Percentiles rank a stretch among this genome's conserved stretches.
Evolutionary conservation across 331 rosid species (phyloP).

Genomic region (Spiraea crenata): DNA sequence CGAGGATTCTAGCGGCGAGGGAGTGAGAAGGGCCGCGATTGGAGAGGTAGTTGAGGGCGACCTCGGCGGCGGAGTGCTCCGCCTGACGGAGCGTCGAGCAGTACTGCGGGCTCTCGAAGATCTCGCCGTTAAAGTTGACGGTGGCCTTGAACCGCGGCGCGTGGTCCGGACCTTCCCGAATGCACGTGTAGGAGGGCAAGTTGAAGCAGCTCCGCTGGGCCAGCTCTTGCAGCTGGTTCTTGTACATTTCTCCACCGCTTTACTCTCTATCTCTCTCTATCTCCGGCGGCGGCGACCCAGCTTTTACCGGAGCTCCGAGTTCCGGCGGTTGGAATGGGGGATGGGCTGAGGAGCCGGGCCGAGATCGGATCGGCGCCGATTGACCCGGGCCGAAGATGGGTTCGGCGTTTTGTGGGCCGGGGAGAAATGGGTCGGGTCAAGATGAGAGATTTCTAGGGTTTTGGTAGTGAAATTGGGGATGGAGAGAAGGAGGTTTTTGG

Average conservation of each 20-base stretch:
- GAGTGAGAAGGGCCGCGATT: conserved; percentile 86
- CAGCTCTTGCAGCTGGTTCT: conserved; percentile 98
- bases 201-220: conserved; percentile 98
- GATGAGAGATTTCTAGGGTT: conserved; percentile 41
- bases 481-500: conserved; percentile 14
- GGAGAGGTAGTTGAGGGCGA: conserved; percentile 79
- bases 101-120: conserved; percentile 77
- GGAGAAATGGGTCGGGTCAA: conserved; percentile 16
- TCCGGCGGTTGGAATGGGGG: conserved; percentile 13
- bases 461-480: conserved; percentile 10
- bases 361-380: conserved; percentile 18
- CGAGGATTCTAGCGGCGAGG: conserved; percentile 85
- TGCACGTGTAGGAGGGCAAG: conserved; percentile 86
- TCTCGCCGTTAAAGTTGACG: conserved; percentile 91
- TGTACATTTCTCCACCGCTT: conserved; percentile 75
- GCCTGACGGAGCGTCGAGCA: conserved; percentile 90
- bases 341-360: background rate
- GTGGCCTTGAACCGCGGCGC: conserved; percentile 92
- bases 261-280: background rate
- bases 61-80: conserved; percentile 90
- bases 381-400: background rate
- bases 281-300: background rate
- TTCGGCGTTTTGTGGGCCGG: background rate
- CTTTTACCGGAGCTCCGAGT: background rate
- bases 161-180: conserved; percentile 97